Base-by-base conservation (phyloP, 257 asterid genomes). In the Rhazya stricta region DNA sequence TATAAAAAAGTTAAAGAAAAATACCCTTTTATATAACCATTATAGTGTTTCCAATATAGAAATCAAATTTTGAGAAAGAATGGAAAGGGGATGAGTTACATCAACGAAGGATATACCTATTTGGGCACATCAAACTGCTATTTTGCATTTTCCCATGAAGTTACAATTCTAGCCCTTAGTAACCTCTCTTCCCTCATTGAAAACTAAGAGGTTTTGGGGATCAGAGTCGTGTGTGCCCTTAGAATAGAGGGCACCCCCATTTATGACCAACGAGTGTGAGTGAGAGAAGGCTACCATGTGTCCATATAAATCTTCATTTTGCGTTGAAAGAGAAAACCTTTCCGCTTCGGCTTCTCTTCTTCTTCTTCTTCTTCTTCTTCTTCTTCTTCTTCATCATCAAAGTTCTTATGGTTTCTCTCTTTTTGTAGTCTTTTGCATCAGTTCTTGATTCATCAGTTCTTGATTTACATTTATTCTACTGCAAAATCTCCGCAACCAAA, bases 171-270 rank as follows among this genome's bases (percentile, higher is more conserved):
- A 42, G 71, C 91, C 91, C 73, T 77, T 37, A 72, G 73, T 36
- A 76, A 81, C 76, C 83, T 78, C 75, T 29, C 53, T 76, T 51
- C 77, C 54, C 85, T 75, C 80, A 74, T 63, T 69, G 78, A 73
- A 76, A 79, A 74, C 73, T 67, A 67, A 76, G 78, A 78, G 74
- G 80, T 76, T 80, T 75, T 89, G 71, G 94, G 94, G 94, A 89
- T 89, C 67, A 77, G 91, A 74, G 87, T 85, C 79, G 65, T 76
- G 80, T 71, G 86, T 83, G 82, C 88, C 86, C 85, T 83, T 85
- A 29, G 84, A 77, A 69, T 84, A 66, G 53, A 76, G 84, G 86
- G 77, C 89, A 86, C 87, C 86, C 86, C 83, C 88, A 81, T 84
- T 83, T 75, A 80, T 77, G 85, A 71, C 89, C 92, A 85, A 86